Base-by-base conservation (phyloP, 2,329 filamentous ascomycete genomes). In the Beauveria bassiana region DNA sequence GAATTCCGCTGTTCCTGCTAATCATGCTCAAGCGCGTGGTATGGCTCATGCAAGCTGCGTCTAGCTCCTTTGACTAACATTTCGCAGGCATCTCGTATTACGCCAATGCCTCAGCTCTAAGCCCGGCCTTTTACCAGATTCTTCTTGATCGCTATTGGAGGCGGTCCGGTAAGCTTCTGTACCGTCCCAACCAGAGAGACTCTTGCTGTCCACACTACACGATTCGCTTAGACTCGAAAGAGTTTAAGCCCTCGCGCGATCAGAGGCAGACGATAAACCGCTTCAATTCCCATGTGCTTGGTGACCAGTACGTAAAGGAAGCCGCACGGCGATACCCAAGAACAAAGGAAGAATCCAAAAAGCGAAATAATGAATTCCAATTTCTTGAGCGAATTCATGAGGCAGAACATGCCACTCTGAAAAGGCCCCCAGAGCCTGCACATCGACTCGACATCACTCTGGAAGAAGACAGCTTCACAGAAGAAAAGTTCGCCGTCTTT, bases 151-250 rank as follows among this genome's bases (percentile, higher is more conserved):
- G 88, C 65, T 89, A 87, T 64, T 95, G 89, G 89, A 87, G 90
- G 72, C 82, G 89, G 65, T 92, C 86, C 43, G 86, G 83, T 18
- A 84, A 77, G 31, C 78, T 91, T 9, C 77, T 95, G 54, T 95
- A 95, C 74, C 86, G 90, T 64, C 90, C 90, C 16, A 88, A 95
- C 72, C 86, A 91, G 68, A 82, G 82, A 62, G 81, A 86, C 61
- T 90, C 91, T 64, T 99, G 95, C 70, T 99, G 95, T 73, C 92
- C 93, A 50, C 92, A 97, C 70, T 98, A 93, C 72, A 92, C 89
- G 1, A 86, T 95, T 59, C 85, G 89, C 52, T 78, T 93, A 22
- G 88, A 91, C 68, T 84, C 85, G 26, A 72, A 77, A 52, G 75
- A 79, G 45, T 90, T 89, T 74, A 86, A 83, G 66, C 79, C 89